Percentiles rank a stretch among this genome's conserved stretches.
phyloP scores from a whole-genome alignment of 2,329 filamentous ascomycete species.

The Apiospora malaysiana region DNA sequence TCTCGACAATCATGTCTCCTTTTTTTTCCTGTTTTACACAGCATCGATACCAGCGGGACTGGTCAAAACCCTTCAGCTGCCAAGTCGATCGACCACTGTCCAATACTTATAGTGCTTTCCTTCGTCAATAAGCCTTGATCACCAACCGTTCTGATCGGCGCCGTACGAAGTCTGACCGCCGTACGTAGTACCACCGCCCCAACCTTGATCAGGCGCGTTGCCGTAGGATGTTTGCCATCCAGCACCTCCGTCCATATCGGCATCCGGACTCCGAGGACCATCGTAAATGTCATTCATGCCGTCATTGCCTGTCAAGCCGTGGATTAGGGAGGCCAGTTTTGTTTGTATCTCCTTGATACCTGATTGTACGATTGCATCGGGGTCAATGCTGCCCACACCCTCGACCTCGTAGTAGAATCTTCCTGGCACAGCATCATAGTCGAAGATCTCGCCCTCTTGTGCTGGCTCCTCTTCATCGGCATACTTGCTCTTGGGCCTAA shows the following conservation, averaged over 20 bases:
- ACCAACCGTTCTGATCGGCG: slow-evolving; percentile 46
- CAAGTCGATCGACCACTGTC: neutral
- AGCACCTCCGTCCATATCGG: slow-evolving; percentile 65
- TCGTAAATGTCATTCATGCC: slow-evolving; percentile 65
- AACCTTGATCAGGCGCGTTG: slow-evolving; percentile 69
- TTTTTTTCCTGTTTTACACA: slow-evolving; percentile 2
- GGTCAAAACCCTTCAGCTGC: neutral
- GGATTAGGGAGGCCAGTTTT: slow-evolving; percentile 84
- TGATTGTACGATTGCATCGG: slow-evolving; percentile 86
- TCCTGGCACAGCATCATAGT: slow-evolving; percentile 84
- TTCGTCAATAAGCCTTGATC: neutral
- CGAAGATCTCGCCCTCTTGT: slow-evolving; percentile 83
- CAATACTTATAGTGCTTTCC: neutral
- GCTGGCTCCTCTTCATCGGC: slow-evolving; percentile 79
- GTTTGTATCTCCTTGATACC: slow-evolving; percentile 88
- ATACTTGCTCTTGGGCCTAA: slow-evolving; percentile 81
- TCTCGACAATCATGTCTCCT: neutral
- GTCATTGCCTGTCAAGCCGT: slow-evolving; percentile 60
- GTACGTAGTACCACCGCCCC: slow-evolving; percentile 61
- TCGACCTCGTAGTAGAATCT: slow-evolving; percentile 96
- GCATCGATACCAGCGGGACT: neutral
- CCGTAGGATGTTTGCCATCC: slow-evolving; percentile 68
- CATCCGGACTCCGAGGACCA: slow-evolving; percentile 70
- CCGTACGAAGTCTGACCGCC: slow-evolving; percentile 55
- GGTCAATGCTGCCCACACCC: slow-evolving; percentile 83